Conservation (phyloP, 2,329 filamentous ascomycete species). For the Bretziella fagacearum region DNA sequence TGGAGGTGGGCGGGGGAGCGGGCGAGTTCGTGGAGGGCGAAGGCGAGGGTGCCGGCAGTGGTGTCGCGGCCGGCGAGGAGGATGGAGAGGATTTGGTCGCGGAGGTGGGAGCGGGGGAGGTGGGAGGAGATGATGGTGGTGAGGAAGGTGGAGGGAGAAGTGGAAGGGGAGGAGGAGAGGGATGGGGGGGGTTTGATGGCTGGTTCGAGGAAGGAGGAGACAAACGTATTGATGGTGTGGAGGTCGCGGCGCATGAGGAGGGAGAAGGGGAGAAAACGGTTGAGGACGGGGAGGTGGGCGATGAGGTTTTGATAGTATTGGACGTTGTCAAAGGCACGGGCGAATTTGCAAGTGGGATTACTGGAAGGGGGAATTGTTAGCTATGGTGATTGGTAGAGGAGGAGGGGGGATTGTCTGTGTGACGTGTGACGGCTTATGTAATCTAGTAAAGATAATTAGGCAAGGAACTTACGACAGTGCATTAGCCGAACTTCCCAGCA, state of each 20-base stretch:
- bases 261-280: slow-evolving; percentile 49
- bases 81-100: slow-evolving; percentile 70
- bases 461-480: slow-evolving; percentile 11
- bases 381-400: slow-evolving; percentile 1
- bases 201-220: slow-evolving; percentile 46
- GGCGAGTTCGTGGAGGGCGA: slow-evolving; percentile 67
- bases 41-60: slow-evolving; percentile 65
- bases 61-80: slow-evolving; percentile 78
- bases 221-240: slow-evolving; percentile 50
- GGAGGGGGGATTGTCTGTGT: background rate
- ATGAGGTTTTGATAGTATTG: slow-evolving; percentile 57
- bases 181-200: slow-evolving; percentile 70
- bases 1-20: slow-evolving; percentile 48
- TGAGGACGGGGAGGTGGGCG: slow-evolving; percentile 46
- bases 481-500: slow-evolving; percentile 39
- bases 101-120: slow-evolving; percentile 55
- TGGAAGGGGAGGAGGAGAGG: slow-evolving; percentile 66
- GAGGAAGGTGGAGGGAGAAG: slow-evolving; percentile 61
- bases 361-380: slow-evolving; percentile 19
- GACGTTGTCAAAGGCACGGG: slow-evolving; percentile 65
- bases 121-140: slow-evolving; percentile 46
- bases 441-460: background rate
- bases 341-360: slow-evolving; percentile 49
- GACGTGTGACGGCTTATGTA: background rate
- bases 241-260: slow-evolving; percentile 60